Evolutionary conservation across 139 green algal genomes (phyloP).

Genomic region (Picochlorum sp.): DNA sequence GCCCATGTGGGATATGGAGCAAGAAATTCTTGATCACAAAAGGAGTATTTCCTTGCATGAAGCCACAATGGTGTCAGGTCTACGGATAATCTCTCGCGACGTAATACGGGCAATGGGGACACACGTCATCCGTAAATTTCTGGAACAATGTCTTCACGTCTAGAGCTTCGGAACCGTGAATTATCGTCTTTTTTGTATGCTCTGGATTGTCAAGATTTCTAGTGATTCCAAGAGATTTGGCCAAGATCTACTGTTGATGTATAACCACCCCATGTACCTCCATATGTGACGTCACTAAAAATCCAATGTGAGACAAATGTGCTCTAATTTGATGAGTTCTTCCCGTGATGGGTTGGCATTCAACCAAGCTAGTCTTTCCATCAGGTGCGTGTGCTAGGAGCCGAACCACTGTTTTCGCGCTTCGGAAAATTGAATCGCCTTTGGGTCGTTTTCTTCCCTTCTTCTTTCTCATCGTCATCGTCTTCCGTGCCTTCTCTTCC

Average conservation of each 20-base stretch:
- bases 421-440: not conserved
- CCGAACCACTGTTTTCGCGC: constrained; percentile 40
- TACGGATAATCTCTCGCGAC: constrained; percentile 26
- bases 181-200: no score
- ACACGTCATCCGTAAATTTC: constrained; percentile 10
- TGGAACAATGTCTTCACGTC: not conserved
- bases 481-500: not conserved
- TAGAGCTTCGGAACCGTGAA: no score
- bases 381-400: constrained; percentile 42
- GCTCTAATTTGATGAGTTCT: constrained; percentile 69
- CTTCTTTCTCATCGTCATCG: not conserved
- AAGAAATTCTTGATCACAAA: constrained; percentile 39
- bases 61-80: constrained; percentile 55
- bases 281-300: constrained; percentile 67
- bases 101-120: constrained; percentile 36
- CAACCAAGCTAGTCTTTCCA: constrained; percentile 52
- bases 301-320: constrained; percentile 54
- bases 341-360: constrained; percentile 49
- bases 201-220: no score
- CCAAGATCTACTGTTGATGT: not conserved
- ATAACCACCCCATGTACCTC: constrained; percentile 27
- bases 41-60: constrained; percentile 50
- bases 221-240: not conserved
- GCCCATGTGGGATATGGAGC: constrained; percentile 58
- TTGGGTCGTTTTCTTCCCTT: not conserved